A percentile compares a stretch with the other conserved stretches of the same genome.
Conservation (phyloP, 2,329 filamentous ascomycete species). For the Cryphonectria carpinicola region DNA sequence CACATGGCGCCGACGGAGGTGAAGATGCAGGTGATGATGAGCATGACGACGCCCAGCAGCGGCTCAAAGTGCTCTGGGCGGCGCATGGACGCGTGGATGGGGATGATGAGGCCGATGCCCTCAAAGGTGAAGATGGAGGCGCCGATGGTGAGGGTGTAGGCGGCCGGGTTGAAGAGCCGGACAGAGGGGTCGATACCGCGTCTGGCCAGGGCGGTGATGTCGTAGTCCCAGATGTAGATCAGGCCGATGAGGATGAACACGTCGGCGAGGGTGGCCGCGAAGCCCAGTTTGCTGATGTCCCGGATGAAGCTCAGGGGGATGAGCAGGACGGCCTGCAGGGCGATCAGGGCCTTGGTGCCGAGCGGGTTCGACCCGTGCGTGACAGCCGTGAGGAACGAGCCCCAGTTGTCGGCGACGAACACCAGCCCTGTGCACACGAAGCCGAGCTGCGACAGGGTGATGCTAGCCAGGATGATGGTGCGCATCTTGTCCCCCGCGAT, state of each 20-base stretch:
- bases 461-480: conserved; percentile 68
- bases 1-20: conserved; percentile 73
- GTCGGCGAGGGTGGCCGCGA: conserved; percentile 70
- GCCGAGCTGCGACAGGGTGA: conserved; percentile 75
- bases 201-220: conserved; percentile 59
- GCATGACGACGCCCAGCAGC: conserved; percentile 71
- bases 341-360: conserved; percentile 63
- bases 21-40: conserved; percentile 73
- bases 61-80: conserved; percentile 68
- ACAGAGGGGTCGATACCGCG: conserved; percentile 64
- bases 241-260: conserved; percentile 73
- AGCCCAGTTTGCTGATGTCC: conserved; percentile 75
- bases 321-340: conserved; percentile 65
- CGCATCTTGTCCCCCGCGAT: conserved; percentile 68
- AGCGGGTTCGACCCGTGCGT: conserved; percentile 52
- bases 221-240: conserved; percentile 74
- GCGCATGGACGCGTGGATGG: conserved; percentile 77
- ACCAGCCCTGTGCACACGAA: conserved; percentile 80
- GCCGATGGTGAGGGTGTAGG: conserved; percentile 73
- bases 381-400: conserved; percentile 69
- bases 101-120: conserved; percentile 75
- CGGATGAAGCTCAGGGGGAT: conserved; percentile 71
- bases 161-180: conserved; percentile 69
- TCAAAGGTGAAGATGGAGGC: conserved; percentile 80
- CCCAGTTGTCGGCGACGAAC: conserved; percentile 76